Evolutionary conservation across 352 stramenopile species (phyloP).

Genomic region (Halophytophthora batemanensis): DNA sequence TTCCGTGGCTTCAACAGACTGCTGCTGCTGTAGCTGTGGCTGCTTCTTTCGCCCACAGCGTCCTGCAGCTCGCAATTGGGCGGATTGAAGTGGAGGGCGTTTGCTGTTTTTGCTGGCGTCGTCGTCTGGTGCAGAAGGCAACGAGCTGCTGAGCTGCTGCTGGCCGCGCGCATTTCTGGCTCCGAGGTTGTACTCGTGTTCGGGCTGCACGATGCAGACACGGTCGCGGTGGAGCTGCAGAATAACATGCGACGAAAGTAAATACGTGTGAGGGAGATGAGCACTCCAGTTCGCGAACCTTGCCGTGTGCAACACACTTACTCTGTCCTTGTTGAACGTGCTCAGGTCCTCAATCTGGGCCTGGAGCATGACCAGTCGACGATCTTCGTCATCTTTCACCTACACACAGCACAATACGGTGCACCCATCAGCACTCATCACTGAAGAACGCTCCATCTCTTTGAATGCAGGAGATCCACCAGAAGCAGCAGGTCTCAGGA

Average conservation of each 20-base stretch:
- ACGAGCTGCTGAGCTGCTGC: slow-evolving; percentile 19
- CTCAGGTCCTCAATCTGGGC: slow-evolving; percentile 88
- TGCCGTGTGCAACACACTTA: slow-evolving; percentile 13
- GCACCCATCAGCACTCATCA: no score
- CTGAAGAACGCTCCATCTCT: neutral
- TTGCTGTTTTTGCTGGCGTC: slow-evolving; percentile 41
- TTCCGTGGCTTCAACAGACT: slow-evolving; percentile 21
- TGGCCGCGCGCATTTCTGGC: slow-evolving; percentile 28
- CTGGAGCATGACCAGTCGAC: slow-evolving; percentile 91
- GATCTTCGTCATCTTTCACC: slow-evolving; percentile 93
- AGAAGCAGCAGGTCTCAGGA: neutral
- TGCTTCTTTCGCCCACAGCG: slow-evolving; percentile 37
- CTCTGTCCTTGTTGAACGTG: slow-evolving; percentile 79
- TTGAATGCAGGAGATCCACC: neutral
- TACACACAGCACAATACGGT: slow-evolving; percentile 16
- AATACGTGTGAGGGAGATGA: neutral
- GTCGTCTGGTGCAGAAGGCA: slow-evolving; percentile 33
- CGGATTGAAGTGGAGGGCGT: slow-evolving; percentile 33
- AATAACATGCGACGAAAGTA: slow-evolving; percentile 1
- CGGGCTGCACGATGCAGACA: slow-evolving; percentile 57
- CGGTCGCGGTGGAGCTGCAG: slow-evolving; percentile 62
- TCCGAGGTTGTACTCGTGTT: slow-evolving; percentile 47
- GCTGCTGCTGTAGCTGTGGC: slow-evolving; percentile 16
- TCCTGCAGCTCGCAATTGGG: slow-evolving; percentile 24
- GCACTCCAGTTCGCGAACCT: neutral